Evolutionary conservation across 495 filamentous ascomycete genomes (phyloP), one percentile per base, ranked within the genome.

Genomic region (Talaromyces ruber): DNA sequence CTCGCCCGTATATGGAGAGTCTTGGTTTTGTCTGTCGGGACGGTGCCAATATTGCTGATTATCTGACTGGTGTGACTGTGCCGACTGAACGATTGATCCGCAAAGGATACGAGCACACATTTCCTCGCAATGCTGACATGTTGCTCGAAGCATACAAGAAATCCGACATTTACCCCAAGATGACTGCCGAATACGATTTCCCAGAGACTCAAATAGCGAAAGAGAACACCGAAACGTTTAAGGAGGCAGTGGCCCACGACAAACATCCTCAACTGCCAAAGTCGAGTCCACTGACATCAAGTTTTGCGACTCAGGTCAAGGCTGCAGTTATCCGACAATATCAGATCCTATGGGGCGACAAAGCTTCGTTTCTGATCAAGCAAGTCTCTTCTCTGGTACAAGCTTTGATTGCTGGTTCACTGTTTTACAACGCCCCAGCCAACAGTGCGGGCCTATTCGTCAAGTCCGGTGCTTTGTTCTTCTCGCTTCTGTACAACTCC

Each of bases 11-110:
- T 65, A 90, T 91, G 75, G 82, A 86, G 61, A 78, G 82, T 1
- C 71, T 88, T 0, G 88, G 88, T 9, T 90, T 88, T 63, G 66
- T 81, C 30, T 88, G 84, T 54, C 82, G 83, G 0, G 81, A 86
- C 2, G 77, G 90, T 11, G 83, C 84, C 37, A 93, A 88, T 34
- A 84, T 88, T 2, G 85, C 86, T 6, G 87, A 90, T 65, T 80
- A 88, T 73, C 71, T 93, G 9, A 91, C 88, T 2, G 82, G 86
- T 34, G 75, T 90, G 29, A 91, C 89, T 4, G 88, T 89, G 65
- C 84, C 86, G 0, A 77, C 76, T 1, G 88, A 91, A 64, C 76
- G 90, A 24, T 73, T 74, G 8, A 80, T 86, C 47, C 80, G 81
- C 0, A 72, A 78, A 6, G 89, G 88, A 0, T 75, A 66, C 53